Base-by-base conservation (phyloP, 2,329 filamentous ascomycete species). In the Sphaerulina vaccinii region DNA sequence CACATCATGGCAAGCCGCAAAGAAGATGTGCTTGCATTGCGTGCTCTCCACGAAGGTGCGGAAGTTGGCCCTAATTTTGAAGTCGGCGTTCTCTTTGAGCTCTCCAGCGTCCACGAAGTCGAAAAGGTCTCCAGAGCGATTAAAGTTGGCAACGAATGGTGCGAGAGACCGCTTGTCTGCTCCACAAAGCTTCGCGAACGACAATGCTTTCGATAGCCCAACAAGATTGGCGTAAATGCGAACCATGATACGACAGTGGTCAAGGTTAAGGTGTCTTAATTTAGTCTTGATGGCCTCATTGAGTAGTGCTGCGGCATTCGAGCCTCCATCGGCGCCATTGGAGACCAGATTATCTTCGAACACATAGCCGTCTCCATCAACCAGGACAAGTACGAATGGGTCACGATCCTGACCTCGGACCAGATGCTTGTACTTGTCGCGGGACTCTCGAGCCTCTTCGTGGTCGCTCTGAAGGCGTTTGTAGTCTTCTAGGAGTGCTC, bases 11-110 rank as follows among this genome's bases (percentile, higher is more conserved):
- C 82, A 85, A 33, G 77, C 81, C 4, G 81, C 83, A 51, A 84
- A 81, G 61, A 80, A 81, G 29, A 86, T 82, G 62, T 84, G 82
- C 58, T 80, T 81, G 70, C 83, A 86, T 61, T 84, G 79, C 3
- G 74, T 69, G 58, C 80, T 81, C 39, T 83, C 77, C 27, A 74
- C 76, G 54, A 81, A 83, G 1, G 83, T 70, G 4, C 73, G 70
- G 62, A 74, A 71, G 51, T 68, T 54, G 58, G 71, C 80, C 62
- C 80, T 74, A 48, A 86, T 74, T 64, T 86, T 86, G 62, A 78
- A 79, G 59, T 80, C 79, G 22, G 79, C 78, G 23, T 78, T 79
- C 58, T 82, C 79, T 60, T 84, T 83, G 29, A 80, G 74, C 55
- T 81, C 78, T 8, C 82, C 79, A 9, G 80, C 80, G 62, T 85